A percentile compares a stretch with the other conserved stretches of the same genome.
Evolutionary conservation across 1,284 basidiomycete species (phyloP).

Genomic region (Sanghuangporus weigelae): DNA sequence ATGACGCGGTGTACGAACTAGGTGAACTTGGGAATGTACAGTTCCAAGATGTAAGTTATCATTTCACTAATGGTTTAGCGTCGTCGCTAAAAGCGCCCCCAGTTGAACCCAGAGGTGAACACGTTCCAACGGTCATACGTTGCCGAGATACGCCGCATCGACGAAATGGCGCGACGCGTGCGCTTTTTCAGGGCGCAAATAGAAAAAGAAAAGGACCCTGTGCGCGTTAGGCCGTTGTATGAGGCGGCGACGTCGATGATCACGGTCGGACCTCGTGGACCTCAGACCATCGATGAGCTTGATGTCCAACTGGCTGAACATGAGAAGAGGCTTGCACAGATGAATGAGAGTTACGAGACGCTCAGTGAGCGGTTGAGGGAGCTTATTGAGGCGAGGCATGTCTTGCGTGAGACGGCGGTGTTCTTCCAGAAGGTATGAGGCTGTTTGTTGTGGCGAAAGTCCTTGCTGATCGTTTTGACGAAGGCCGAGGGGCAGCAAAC

Average conservation of each 20-base stretch:
- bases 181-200: conserved; percentile 90
- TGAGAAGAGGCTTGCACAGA: conserved; percentile 81
- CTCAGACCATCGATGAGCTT: conserved; percentile 92
- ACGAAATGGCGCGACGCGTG: conserved; percentile 93
- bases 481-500: conserved; percentile 78
- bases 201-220: conserved; percentile 74
- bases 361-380: conserved; percentile 86
- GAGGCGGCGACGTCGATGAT: conserved; percentile 74
- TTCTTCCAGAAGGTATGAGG: conserved; percentile 84
- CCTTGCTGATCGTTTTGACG: conserved; percentile 12
- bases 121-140: conserved; percentile 99
- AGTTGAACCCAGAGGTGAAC: conserved; percentile 94
- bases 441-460: background rate
- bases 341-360: conserved; percentile 93
- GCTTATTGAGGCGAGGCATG: conserved; percentile 89
- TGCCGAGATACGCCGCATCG: conserved; percentile 89
- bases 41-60: conserved; percentile 85
- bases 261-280: conserved; percentile 84
- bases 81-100: conserved; percentile 17
- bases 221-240: conserved; percentile 78
- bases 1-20: conserved; percentile 93
- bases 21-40: conserved; percentile 95
- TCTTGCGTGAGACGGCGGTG: conserved; percentile 91
- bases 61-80: background rate
- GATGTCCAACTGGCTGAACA: conserved; percentile 86